Evolutionary conservation across 495 filamentous ascomycete genomes (phyloP).

Genomic region (Daldinia decipiens): DNA sequence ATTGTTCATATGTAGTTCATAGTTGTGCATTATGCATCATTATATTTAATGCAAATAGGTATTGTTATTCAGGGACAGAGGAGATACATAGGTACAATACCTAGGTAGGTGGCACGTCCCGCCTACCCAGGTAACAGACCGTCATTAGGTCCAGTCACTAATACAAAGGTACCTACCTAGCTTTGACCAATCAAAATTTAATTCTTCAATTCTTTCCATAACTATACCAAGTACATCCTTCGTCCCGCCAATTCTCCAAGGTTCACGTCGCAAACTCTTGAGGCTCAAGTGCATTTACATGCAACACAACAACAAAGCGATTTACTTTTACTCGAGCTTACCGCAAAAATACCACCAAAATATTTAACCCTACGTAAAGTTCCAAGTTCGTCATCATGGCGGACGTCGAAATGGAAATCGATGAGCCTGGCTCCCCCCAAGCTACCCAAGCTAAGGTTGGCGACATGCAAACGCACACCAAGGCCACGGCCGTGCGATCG

Average conservation of each 20-base stretch:
- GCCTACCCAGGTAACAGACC: no score
- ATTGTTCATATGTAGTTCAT: no score
- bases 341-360: no score
- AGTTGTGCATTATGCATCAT: no score
- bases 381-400: conserved; percentile 59
- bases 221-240: not conserved
- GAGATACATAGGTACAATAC: not conserved
- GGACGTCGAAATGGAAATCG: conserved; percentile 84
- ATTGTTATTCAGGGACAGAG: no score
- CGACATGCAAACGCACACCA: conserved; percentile 77
- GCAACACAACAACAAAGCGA: not conserved
- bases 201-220: not conserved
- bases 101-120: not conserved
- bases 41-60: no score
- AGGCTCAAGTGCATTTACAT: not conserved
- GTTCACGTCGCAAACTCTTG: not conserved
- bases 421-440: conserved; percentile 60
- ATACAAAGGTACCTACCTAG: no score
- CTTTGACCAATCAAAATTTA: not conserved
- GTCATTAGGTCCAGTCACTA: no score
- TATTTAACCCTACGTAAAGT: no score
- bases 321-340: no score
- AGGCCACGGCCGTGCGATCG: conserved; percentile 91
- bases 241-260: not conserved
- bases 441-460: conserved; percentile 62